These are phyloP conservation scores for Maudiozyma serrabonitensis DNA, from an alignment of 805 yeast genomes.

Conservation along the genomic window DNA sequence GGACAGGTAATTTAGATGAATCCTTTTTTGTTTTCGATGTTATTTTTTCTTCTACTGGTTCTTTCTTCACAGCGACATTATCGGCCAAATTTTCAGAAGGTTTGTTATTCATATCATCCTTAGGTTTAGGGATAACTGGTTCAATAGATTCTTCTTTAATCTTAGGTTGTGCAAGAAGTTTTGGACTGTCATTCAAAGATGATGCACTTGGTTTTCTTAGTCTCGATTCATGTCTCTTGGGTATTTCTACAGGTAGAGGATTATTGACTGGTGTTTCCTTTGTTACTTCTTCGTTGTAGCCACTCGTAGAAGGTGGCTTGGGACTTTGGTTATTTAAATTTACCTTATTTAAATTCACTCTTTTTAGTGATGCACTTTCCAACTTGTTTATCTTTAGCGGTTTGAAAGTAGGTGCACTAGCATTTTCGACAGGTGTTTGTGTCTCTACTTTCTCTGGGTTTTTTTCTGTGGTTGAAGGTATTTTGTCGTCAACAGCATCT, in stretches of 20 bases:
- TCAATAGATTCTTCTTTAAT: background rate
- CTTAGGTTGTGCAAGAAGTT: background rate
- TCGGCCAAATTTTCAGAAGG: background rate
- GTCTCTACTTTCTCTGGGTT: background rate
- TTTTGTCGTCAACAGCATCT: too few species aligned
- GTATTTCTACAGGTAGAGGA: background rate
- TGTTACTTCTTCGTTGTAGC: too few species aligned
- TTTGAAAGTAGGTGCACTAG: background rate
- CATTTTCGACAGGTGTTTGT: background rate
- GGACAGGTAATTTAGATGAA: background rate
- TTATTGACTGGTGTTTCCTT: background rate
- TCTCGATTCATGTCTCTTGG: background rate
- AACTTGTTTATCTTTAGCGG: constrained; percentile 3
- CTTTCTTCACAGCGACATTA: background rate
- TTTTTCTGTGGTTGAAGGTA: too few species aligned
- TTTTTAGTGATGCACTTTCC: background rate
- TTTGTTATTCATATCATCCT: background rate
- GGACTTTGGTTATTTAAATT: background rate
- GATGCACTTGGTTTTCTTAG: background rate
- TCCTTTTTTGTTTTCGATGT: background rate
- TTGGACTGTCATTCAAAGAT: background rate
- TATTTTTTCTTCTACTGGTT: background rate
- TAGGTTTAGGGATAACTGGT: background rate
- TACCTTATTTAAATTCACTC: background rate
- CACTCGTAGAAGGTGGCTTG: background rate